Evolutionary conservation across 2,329 filamentous ascomycete species (phyloP), one percentile per base, ranked within the genome.

Genomic region (Cladosporium phlei): DNA sequence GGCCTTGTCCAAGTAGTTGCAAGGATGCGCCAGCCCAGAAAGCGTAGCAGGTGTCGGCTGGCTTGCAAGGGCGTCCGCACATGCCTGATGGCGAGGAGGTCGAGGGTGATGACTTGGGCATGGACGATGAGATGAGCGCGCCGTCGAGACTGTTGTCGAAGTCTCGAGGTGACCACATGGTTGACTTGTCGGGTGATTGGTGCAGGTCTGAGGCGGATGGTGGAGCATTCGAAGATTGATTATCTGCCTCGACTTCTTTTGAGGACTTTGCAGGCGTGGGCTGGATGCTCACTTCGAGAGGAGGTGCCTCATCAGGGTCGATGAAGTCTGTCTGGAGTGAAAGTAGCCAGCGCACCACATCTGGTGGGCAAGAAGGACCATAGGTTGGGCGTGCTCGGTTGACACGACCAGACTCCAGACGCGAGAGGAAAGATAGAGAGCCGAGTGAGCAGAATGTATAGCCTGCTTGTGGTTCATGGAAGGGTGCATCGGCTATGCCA

Each of bases 11-110:
- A 44, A 60, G 49, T 9, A 60, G 57, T 40, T 60, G 51, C 22
- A 58, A 64, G 40, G 88, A 80, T 2, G 80, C 88, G 3, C 77
- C 76, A 0, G 87, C 88, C 93, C 93, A 98, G 74, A 91, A 98
- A 17, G 82, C 85, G 66, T 98, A 98, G 69, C 93, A 98, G 0
- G 93, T 97, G 67, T 98, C 93, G 8, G 87, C 86, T 38, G 83
- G 77, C 66, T 98, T 98, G 70, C 95, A 96, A 63, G 80, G 82
- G 39, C 93, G 82, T 20, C 93, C 93, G 59, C 94, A 95, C 69
- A 94, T 89, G 8, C 90, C 93, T 1, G 88, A 57, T 35, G 14
- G 44, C 39, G 14, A 48, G 37, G 14, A 48, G 37, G 38, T 17
- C 19, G 5, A 4, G 10, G 47, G 51, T 8, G 47, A 10, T 10